phyloP scores from a whole-genome alignment of 169 alveolate species.

The Plasmodium vinckei region DNA sequence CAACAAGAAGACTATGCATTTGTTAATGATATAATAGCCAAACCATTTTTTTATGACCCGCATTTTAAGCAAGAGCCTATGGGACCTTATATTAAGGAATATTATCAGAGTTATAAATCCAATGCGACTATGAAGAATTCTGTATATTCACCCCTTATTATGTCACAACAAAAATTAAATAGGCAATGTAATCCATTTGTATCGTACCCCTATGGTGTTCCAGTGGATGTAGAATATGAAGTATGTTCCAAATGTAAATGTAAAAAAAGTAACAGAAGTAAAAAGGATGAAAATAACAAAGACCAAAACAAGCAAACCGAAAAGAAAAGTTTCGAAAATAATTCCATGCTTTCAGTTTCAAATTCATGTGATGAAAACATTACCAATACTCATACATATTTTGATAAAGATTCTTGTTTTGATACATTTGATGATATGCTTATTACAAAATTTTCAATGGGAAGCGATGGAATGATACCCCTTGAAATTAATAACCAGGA shows the following conservation, averaged over 20 bases:
- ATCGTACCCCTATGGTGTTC: slow-evolving; percentile 70
- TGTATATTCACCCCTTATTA: slow-evolving; percentile 21
- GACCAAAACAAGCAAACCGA: not conserved
- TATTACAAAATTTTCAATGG: not conserved
- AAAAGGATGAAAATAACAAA: slow-evolving; percentile 2
- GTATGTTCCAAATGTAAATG: slow-evolving; percentile 67
- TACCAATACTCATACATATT: not conserved
- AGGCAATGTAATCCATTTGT: slow-evolving; percentile 71
- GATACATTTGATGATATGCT: not conserved
- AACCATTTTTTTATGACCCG: slow-evolving; percentile 40
- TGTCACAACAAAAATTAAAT: slow-evolving; percentile 29
- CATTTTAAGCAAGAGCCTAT: slow-evolving; percentile 42
- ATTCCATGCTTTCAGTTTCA: slow-evolving; percentile 20
- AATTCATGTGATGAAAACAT: slow-evolving; percentile 2
- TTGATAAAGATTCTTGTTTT: not conserved
- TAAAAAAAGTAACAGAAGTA: slow-evolving; percentile 21
- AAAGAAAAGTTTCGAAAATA: not conserved
- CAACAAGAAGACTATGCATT: slow-evolving; percentile 73
- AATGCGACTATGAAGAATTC: not conserved
- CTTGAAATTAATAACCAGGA: not conserved
- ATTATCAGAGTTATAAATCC: slow-evolving; percentile 18
- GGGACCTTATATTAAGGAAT: slow-evolving; percentile 53
- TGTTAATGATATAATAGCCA: slow-evolving; percentile 66
- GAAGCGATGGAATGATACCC: not conserved
- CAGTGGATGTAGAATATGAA: slow-evolving; percentile 51